These are phyloP conservation scores for Eimeria praecox DNA, from an alignment of 169 alveolate genomes.

Conservation along the genomic window DNA sequence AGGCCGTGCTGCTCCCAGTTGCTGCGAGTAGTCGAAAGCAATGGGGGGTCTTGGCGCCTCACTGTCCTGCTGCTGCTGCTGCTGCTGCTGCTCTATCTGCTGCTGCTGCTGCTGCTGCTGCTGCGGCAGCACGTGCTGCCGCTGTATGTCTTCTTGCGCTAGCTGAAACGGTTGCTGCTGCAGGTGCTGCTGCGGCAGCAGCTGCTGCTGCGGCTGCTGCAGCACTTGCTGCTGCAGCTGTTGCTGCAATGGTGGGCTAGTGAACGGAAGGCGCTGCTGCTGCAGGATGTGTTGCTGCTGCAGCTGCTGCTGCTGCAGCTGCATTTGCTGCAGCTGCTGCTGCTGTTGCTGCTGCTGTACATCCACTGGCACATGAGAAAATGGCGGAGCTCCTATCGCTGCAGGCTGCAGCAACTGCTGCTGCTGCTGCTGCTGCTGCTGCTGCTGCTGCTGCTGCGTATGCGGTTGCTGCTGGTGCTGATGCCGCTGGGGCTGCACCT, in stretches of 20 bases:
- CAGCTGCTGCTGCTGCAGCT: not conserved
- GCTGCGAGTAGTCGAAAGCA: constrained; percentile 63
- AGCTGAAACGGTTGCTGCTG: constrained; percentile 20
- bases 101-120: constrained; percentile 30
- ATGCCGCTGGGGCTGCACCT: not conserved
- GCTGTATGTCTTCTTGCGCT: constrained; percentile 28
- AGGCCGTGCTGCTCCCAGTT: constrained; percentile 57
- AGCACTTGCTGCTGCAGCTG: constrained; percentile 31
- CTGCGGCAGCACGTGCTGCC: constrained; percentile 16
- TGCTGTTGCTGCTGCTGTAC: constrained; percentile 52
- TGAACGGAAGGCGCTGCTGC: constrained; percentile 49
- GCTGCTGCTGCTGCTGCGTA: constrained; percentile 32
- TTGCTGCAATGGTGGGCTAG: constrained; percentile 46
- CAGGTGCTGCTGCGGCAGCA: constrained; percentile 51
- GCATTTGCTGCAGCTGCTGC: constrained; percentile 55
- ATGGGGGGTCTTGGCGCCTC: constrained; percentile 41
- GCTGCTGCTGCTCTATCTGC: constrained; percentile 8
- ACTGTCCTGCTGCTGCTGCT: constrained; percentile 42
- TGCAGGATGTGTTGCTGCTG: not conserved
- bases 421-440: constrained; percentile 24
- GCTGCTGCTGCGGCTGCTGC: constrained; percentile 6
- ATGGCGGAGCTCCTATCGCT: not conserved
- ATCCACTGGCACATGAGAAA: constrained; percentile 9
- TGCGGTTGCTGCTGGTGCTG: not conserved
- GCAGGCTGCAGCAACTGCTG: constrained; percentile 37